A percentile compares a stretch with the other conserved stretches of the same genome.
Evolutionary conservation across 2,329 filamentous ascomycete genomes (phyloP).

Genomic region (Fusarium sp.): DNA sequence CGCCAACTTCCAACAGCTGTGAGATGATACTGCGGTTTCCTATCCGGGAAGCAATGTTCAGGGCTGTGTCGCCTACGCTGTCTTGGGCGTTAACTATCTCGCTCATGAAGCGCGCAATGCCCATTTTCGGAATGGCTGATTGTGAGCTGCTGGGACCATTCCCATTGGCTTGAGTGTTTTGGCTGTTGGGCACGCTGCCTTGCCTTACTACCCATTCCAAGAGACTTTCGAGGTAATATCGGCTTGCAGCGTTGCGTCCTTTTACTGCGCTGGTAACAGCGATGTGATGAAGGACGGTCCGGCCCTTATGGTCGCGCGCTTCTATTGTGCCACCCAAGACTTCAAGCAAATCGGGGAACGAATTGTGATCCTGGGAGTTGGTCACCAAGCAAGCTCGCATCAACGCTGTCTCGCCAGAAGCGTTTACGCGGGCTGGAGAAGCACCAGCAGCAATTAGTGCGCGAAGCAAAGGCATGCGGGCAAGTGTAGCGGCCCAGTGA

Average conservation of each 20-base stretch:
- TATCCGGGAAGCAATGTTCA: conserved; percentile 94
- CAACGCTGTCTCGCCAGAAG: conserved; percentile 89
- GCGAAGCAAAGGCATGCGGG: conserved; percentile 85
- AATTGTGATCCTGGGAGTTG: conserved; percentile 92
- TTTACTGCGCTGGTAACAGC: conserved; percentile 96
- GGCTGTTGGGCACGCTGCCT: conserved; percentile 74
- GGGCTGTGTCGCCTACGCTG: conserved; percentile 92
- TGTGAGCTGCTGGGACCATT: conserved; percentile 59
- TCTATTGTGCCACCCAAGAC: conserved; percentile 92
- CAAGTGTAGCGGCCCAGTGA: conserved; percentile 96
- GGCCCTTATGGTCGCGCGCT: conserved; percentile 87
- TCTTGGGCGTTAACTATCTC: conserved; percentile 98
- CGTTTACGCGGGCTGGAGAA: conserved; percentile 89
- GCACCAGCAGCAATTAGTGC: conserved; percentile 88
- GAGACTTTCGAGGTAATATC: conserved; percentile 95
- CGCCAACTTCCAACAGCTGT: conserved; percentile 95
- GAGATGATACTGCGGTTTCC: conserved; percentile 95
- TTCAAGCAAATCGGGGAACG: conserved; percentile 91
- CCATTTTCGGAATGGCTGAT: conserved; percentile 75
- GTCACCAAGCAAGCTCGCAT: conserved; percentile 95
- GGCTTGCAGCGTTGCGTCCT: conserved; percentile 89
- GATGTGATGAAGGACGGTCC: conserved; percentile 96
- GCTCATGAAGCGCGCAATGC: conserved; percentile 92
- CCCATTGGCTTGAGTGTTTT: conserved; percentile 56
- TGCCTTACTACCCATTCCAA: conserved; percentile 95